Base-by-base conservation (phyloP, 768 basidiomycete genomes). In the Pisolithus tinctorius region DNA sequence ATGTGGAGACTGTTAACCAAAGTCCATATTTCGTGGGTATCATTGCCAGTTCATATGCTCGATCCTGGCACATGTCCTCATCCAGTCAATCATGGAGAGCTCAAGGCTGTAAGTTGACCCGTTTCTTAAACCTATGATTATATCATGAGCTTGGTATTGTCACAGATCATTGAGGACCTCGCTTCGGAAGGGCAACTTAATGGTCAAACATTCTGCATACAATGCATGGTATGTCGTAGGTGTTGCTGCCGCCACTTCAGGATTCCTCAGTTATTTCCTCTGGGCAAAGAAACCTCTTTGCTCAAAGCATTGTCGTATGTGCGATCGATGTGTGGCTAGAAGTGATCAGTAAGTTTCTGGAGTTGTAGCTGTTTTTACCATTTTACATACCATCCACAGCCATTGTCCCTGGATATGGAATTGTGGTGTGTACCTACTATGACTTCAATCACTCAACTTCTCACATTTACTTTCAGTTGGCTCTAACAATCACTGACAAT, bases 351-450 rank as follows among this genome's bases (percentile, higher is more conserved):
- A 65, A 64, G 89, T 74, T 13, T 16, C 31, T 27, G 20, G 17
- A 20, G 7, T 52, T 30, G 20, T 29, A 17, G 7, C 14, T 27
- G 20, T 4, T 49, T 3, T 3, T 29, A 47, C 7, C 14, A 10
- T 13, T 37, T 45, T 48, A 57, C n/a, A 63, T 26, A 31, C 45
- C 2, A 20, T 27, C 27, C 49, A 7, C 44, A 95, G 93, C 60
- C 94, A 99, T 60, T 98, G 96, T 59, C 96, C 95, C 1, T 99
- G 96, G 96, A 85, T 97, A 14, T 99, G 94, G 94, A 98, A 98
- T 69, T 97, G 95, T 66, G 83, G 91, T 92, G 63, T 26, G 86
- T 68, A 30, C 54, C 7, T n/a, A 13, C n/a, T 25, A 16, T n/a
- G 41, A 37, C n/a, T 30, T 31, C 13, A 29, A 30, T 13, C 5